Evolutionary conservation across 495 filamentous ascomycete species (phyloP), one percentile per base, ranked within the genome.

Genomic region (Lasiosphaeria ovina): DNA sequence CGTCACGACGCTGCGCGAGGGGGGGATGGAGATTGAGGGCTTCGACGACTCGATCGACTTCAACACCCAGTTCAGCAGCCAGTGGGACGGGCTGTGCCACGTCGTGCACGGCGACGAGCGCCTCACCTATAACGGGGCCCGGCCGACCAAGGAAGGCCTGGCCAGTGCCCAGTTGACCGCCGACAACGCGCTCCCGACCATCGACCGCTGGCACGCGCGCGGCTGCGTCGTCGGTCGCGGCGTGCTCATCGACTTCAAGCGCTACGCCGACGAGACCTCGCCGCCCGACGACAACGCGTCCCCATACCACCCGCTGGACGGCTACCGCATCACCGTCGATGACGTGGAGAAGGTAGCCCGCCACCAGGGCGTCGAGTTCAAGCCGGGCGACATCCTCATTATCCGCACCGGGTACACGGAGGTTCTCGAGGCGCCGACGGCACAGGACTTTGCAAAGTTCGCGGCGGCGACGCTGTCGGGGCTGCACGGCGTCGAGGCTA

Each of bases 11-110:
- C 65, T 86, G 33, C 61, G 72, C 14, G 78, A 77, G 16, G 8
- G 60, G 11, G 69, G 68, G 24, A 62, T 75, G 62, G 68, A 69
- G 32, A 54, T 58, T 12, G 54, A 57, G 6, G 76, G 75, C 36
- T 77, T 69, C 65, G 77, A 80, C 49, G 77, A 80, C 54, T 78
- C 88, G 59, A 86, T 90, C 60, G 79, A 82, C 33, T 80, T 92
- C 71, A 92, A 92, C 70, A 91, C 89, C 0, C 89, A 92, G 67
- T 82, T 84, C 64, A 83, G 83, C 33, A 88, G 85, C 3, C 89
- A 93, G 72, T 92, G 89, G 89, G 89, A 93, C 66, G 86, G 87
- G 17, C 78, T 92, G n/a, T 77, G 86, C 51, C 88, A 91, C 71
- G 42, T 66, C 54, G 59, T 57, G 14, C 45, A 53, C 51, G 6